phyloP scores from a whole-genome alignment of 345 rosid species.

The Pistacia vera region DNA sequence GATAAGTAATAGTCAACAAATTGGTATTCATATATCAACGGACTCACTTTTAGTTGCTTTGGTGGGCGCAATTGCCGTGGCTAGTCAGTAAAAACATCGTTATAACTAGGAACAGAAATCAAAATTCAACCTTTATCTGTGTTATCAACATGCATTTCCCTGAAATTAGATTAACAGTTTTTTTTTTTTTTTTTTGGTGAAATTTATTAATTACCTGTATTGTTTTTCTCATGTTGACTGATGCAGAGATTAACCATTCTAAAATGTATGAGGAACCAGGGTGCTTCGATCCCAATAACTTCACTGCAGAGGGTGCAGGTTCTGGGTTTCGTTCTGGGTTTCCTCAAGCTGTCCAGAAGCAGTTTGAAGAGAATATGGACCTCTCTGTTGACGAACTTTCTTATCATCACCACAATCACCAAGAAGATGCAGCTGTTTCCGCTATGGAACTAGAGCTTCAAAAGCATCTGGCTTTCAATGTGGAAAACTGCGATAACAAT shows the following conservation, averaged over 20 bases:
- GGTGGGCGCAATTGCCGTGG: too few relatives aligned
- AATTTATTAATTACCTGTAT: too few relatives aligned
- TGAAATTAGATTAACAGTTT: too few relatives aligned
- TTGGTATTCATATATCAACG: too few relatives aligned
- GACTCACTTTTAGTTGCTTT: too few relatives aligned
- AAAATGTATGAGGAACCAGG: slow-evolving; percentile 50
- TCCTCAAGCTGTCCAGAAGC: slow-evolving; percentile 11
- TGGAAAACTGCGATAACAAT: slow-evolving; percentile 11
- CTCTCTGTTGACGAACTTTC: slow-evolving; percentile 39
- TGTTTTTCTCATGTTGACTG: background rate
- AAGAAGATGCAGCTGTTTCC: slow-evolving; percentile 25
- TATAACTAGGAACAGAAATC: too few relatives aligned
- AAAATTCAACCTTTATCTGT: too few relatives aligned
- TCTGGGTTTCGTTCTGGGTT: too few relatives aligned
- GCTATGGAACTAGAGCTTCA: slow-evolving; percentile 42
- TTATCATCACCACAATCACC: slow-evolving; percentile 30
- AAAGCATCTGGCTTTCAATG: slow-evolving; percentile 37
- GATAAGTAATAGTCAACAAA: too few relatives aligned
- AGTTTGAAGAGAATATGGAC: slow-evolving; percentile 41
- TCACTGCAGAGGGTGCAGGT: slow-evolving; percentile 29
- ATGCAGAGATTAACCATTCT: background rate
- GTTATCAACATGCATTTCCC: too few relatives aligned
- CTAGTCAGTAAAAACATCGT: too few relatives aligned
- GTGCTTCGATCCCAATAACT: slow-evolving; percentile 43
- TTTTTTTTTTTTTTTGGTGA: too few relatives aligned